A percentile compares a stretch with the other conserved stretches of the same genome.
phyloP scores from a whole-genome alignment of 208 protist species.

The Strigomonas oncopelti region DNA sequence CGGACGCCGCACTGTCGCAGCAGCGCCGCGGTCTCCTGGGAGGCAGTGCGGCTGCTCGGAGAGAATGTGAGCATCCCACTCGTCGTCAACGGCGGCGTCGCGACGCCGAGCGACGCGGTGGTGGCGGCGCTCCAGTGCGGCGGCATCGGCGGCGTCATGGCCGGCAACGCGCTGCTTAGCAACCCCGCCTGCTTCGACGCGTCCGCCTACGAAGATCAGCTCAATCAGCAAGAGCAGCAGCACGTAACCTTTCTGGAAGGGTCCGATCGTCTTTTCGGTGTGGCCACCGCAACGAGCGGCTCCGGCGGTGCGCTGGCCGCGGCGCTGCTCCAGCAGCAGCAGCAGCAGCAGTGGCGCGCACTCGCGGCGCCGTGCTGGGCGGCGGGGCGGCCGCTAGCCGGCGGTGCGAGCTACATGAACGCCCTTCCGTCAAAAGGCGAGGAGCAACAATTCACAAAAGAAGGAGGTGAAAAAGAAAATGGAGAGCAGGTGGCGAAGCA shows the following conservation, averaged over 20 bases:
- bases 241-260: no score
- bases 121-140: conserved; percentile 40
- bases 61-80: conserved; percentile 71
- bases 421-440: no score
- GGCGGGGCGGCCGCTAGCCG: no score
- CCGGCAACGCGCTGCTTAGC: conserved; percentile 70
- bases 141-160: conserved; percentile 65
- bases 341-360: background rate
- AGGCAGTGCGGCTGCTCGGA: conserved; percentile 56
- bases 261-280: no score
- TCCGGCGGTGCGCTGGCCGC: background rate
- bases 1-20: conserved; percentile 53
- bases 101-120: conserved; percentile 45
- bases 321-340: background rate
- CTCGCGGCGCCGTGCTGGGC: no score
- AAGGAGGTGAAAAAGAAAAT: no score
- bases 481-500: no score
- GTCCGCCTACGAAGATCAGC: background rate
- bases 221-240: no score
- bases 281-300: no score
- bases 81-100: conserved; percentile 82
- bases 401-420: background rate
- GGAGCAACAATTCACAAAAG: no score
- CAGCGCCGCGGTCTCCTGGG: conserved; percentile 51
- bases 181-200: conserved; percentile 66